Percentiles rank a stretch among this genome's conserved stretches.
Evolutionary conservation across 805 yeast species (phyloP).

Genomic region (Lipomyces kockii): DNA sequence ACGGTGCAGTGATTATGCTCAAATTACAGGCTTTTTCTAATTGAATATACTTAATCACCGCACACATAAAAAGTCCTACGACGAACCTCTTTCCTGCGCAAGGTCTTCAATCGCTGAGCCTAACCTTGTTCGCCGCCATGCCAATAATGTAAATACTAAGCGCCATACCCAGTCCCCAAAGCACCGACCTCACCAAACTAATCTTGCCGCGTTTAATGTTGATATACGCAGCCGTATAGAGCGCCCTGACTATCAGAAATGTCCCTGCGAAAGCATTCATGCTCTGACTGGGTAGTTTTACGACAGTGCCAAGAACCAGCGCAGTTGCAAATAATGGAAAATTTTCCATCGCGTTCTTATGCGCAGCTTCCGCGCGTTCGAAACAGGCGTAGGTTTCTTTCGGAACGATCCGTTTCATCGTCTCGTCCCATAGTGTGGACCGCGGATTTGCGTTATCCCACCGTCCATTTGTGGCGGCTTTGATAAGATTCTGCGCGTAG

Average conservation of each 20-base stretch:
- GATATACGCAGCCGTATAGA: constrained; percentile 5
- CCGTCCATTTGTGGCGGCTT: constrained; percentile 2
- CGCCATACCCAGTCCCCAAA: constrained; percentile 6
- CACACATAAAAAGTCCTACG: not conserved
- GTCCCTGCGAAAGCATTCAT: constrained; percentile 2
- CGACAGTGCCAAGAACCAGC: constrained; percentile 5
- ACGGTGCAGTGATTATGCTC: not conserved
- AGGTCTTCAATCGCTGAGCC: constrained; percentile 5
- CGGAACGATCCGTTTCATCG: constrained; percentile 1
- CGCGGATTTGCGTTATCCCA: constrained; percentile 4
- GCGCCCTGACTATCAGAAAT: not conserved
- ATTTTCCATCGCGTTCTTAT: constrained; percentile 5
- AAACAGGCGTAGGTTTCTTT: constrained; percentile 1
- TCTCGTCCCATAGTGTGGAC: constrained; percentile 3
- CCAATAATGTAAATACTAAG: constrained; percentile 1
- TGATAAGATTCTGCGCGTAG: constrained; percentile 5
- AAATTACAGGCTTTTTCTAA: not conserved
- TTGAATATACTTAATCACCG: constrained; percentile 2
- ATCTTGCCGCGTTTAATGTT: constrained; percentile 10
- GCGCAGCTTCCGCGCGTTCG: constrained; percentile 9
- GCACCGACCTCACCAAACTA: constrained; percentile 2
- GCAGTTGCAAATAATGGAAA: constrained; percentile 3
- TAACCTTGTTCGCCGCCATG: constrained; percentile 5
- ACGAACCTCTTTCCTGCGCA: constrained; percentile 4
- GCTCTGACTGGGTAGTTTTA: not conserved